These are phyloP conservation scores for Boletus sp. DNA, from an alignment of 768 basidiomycete genomes.

Conservation along the genomic window DNA sequence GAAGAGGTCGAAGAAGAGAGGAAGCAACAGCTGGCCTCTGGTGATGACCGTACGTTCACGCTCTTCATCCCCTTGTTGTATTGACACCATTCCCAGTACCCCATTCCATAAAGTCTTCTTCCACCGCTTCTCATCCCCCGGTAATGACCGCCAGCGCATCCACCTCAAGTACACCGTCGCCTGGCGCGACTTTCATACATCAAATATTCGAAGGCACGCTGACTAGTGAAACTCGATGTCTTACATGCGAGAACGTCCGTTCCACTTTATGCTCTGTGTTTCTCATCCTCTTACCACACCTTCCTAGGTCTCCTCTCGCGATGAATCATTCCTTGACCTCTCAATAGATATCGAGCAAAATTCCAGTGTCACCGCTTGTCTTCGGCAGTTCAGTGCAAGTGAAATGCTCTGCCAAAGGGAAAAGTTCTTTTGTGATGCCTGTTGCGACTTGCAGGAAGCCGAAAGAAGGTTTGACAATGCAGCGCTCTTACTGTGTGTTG, in stretches of 20 bases:
- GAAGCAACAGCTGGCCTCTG: conserved; percentile 42
- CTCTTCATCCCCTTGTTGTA: conserved; percentile 3
- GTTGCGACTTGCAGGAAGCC: conserved; percentile 95
- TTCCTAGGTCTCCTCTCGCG: conserved; percentile 78
- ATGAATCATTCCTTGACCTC: conserved; percentile 96
- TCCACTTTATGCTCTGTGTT: not conserved
- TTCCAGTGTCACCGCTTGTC: conserved; percentile 92
- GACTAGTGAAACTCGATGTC: conserved; percentile 95
- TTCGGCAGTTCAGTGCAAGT: conserved; percentile 93
- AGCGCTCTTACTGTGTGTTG: not conserved
- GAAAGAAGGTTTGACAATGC: conserved; percentile 70
- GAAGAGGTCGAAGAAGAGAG: conserved; percentile 85
- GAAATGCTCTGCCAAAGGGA: conserved; percentile 99
- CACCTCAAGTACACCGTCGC: conserved; percentile 44
- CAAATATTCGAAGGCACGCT: conserved; percentile 89
- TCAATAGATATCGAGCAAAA: conserved; percentile 99
- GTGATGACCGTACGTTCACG: conserved; percentile 62
- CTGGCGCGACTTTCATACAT: conserved; percentile 77
- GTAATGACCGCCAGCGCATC: conserved; percentile 42
- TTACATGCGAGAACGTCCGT: conserved; percentile 94
- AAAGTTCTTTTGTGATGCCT: conserved; percentile 98
- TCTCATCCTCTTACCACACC: conserved; percentile 12
- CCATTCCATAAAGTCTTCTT: conserved; percentile 54
- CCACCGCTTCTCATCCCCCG: conserved; percentile 42
- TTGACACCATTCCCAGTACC: conserved; percentile 44